Evolutionary conservation across 495 filamentous ascomycete species (phyloP).

Genomic region (Aspergillus leporis): DNA sequence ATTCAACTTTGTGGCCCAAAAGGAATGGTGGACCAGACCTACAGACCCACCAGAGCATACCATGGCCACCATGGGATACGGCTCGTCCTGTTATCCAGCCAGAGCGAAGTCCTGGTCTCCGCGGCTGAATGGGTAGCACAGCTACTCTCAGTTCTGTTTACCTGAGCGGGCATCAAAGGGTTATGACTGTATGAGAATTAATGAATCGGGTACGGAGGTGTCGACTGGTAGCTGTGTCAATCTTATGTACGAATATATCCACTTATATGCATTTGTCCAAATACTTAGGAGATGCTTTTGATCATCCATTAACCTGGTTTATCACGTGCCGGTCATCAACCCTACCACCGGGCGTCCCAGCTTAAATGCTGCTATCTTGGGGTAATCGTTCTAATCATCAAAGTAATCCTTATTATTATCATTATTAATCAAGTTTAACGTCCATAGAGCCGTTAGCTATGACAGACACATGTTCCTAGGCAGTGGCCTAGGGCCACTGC

Average conservation of each 20-base stretch:
- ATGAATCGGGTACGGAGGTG: conserved; percentile 3
- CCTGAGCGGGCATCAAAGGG: background rate
- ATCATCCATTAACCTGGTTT: too few relatives aligned
- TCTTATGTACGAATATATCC: background rate
- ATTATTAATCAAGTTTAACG: too few relatives aligned
- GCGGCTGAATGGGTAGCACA: background rate
- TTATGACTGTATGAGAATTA: conserved; percentile 27
- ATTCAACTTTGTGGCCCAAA: background rate
- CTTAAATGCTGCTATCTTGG: too few relatives aligned
- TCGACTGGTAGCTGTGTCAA: background rate
- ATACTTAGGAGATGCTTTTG: too few relatives aligned
- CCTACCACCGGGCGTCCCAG: too few relatives aligned
- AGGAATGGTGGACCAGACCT: background rate
- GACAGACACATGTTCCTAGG: too few relatives aligned
- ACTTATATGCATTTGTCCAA: background rate
- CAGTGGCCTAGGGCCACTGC: too few relatives aligned
- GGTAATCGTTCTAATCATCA: too few relatives aligned
- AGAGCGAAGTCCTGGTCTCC: conserved; percentile 1
- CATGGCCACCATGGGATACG: background rate
- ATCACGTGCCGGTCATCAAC: too few relatives aligned
- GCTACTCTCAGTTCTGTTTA: background rate
- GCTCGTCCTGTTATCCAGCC: background rate
- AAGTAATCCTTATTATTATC: too few relatives aligned
- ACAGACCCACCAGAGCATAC: background rate
- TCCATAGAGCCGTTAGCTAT: too few relatives aligned